A percentile compares a stretch with the other conserved stretches of the same genome.
Conservation (phyloP, 2,329 filamentous ascomycete genomes). For the Sordariomycetes sp. region DNA sequence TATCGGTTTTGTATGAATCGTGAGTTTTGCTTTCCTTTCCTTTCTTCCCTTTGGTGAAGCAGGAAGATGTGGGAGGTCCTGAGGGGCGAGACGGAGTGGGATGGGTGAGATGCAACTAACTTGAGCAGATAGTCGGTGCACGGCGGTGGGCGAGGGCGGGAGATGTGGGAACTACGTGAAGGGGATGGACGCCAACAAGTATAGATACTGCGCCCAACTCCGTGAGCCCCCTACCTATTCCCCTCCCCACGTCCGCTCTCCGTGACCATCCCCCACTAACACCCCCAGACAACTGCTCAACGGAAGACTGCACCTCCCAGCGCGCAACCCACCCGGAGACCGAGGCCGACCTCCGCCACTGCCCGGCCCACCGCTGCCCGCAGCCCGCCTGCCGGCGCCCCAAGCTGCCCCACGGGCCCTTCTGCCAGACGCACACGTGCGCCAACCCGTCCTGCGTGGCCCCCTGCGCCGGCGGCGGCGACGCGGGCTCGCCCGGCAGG, state of each 20-base stretch:
- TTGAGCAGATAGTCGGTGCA: conserved; percentile 9
- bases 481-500: conserved; percentile 8
- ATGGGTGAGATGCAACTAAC: not conserved
- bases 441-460: conserved; percentile 9
- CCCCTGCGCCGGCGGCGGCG: conserved; percentile 7
- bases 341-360: conserved; percentile 9
- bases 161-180: conserved; percentile 11
- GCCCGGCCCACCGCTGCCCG: conserved; percentile 14
- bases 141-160: conserved; percentile 3
- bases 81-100: not conserved
- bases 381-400: conserved; percentile 7
- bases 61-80: not conserved
- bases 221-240: conserved; percentile 8
- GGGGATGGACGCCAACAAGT: conserved; percentile 11
- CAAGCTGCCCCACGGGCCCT: not conserved
- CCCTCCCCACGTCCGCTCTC: not conserved
- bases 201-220: conserved; percentile 10
- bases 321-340: not conserved
- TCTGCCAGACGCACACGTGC: conserved; percentile 12
- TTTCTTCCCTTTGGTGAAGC: not conserved
- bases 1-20: conserved; percentile 1
- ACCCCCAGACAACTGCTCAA: conserved; percentile 11
- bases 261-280: not conserved
- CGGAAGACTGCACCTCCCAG: conserved; percentile 7
- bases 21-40: not conserved